These are phyloP conservation scores for Trichoderma parareesei DNA, from an alignment of 495 filamentous ascomycete genomes.

Conservation along the genomic window DNA sequence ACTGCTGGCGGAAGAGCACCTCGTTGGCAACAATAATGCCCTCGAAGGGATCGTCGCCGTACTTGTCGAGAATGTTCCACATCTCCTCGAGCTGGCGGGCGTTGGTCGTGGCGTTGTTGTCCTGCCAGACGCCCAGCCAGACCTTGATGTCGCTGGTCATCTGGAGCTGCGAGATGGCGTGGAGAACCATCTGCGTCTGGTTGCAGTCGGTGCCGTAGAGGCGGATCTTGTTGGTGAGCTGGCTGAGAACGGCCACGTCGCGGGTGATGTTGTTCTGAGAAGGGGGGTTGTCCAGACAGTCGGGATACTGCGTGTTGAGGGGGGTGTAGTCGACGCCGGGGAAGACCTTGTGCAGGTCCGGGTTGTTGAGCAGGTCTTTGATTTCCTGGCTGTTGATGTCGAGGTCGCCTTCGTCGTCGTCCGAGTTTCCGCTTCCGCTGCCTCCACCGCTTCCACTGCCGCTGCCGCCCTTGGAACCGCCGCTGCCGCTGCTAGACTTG, in stretches of 20 bases:
- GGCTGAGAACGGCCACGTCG: constrained; percentile 84
- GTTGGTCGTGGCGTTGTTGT: constrained; percentile 76
- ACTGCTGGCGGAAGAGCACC: constrained; percentile 73
- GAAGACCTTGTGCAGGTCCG: constrained; percentile 82
- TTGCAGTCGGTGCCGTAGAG: constrained; percentile 98
- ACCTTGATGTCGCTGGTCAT: constrained; percentile 70
- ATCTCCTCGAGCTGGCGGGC: constrained; percentile 71
- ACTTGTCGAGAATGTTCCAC: constrained; percentile 66
- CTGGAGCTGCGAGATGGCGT: constrained; percentile 66
- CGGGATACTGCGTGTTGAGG: constrained; percentile 81
- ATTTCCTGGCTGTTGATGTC: constrained; percentile 71
- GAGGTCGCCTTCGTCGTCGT: constrained; percentile 59
- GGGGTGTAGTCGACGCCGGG: constrained; percentile 97
- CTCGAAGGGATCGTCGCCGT: constrained; percentile 59
- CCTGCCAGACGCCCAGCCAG: constrained; percentile 95
- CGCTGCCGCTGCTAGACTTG: constrained; percentile 13
- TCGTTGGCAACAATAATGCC: constrained; percentile 93
- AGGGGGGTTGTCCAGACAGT: constrained; percentile 68
- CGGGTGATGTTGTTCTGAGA: constrained; percentile 91
- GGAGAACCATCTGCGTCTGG: constrained; percentile 89
- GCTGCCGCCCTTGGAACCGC: constrained; percentile 12
- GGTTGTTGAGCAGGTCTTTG: constrained; percentile 70
- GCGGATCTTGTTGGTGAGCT: constrained; percentile 81
- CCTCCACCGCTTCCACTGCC: constrained; percentile 18
- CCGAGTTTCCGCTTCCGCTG: constrained; percentile 14